Percentiles rank a stretch among this genome's conserved stretches.
Conservation (phyloP, 495 filamentous ascomycete species). For the Talaromyces adpressus region DNA sequence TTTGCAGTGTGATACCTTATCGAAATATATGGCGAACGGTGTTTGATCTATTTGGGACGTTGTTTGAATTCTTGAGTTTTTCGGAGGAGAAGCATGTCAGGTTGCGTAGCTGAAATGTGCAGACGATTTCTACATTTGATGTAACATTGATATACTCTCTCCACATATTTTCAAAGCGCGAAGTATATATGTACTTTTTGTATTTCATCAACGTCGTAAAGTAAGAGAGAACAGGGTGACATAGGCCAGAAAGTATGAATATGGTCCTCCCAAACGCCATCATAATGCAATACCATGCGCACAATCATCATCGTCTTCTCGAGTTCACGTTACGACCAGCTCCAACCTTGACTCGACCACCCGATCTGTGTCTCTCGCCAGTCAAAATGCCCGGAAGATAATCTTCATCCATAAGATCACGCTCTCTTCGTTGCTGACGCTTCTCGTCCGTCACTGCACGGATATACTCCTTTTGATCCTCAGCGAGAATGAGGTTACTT, state of each 20-base stretch:
- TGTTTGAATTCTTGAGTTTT: neutral
- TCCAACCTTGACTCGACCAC: slow-evolving; percentile 69
- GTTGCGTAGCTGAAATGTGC: neutral
- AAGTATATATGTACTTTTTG: neutral
- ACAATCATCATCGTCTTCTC: slow-evolving; percentile 51
- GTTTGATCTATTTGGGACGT: slow-evolving; percentile 14
- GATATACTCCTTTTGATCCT: slow-evolving; percentile 93
- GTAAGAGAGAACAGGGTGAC: neutral
- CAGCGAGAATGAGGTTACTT: slow-evolving; percentile 70
- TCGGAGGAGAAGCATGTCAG: neutral
- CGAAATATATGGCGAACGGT: slow-evolving; percentile 37
- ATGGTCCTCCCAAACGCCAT: slow-evolving; percentile 6
- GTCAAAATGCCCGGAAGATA: slow-evolving; percentile 82
- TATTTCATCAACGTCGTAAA: slow-evolving; percentile 1
- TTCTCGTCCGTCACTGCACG: slow-evolving; percentile 54
- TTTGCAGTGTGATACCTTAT: slow-evolving; percentile 13
- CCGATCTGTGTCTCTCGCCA: slow-evolving; percentile 57
- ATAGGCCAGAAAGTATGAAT: neutral
- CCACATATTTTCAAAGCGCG: neutral
- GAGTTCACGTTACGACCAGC: slow-evolving; percentile 85
- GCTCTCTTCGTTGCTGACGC: slow-evolving; percentile 54
- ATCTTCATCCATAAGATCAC: slow-evolving; percentile 91
- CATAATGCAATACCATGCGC: slow-evolving; percentile 5
- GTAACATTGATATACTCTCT: neutral
- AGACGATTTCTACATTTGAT: neutral